A percentile compares a stretch with the other conserved stretches of the same genome.
Conservation (phyloP, 257 asterid genomes). For the Lithospermum erythrorhizon region DNA sequence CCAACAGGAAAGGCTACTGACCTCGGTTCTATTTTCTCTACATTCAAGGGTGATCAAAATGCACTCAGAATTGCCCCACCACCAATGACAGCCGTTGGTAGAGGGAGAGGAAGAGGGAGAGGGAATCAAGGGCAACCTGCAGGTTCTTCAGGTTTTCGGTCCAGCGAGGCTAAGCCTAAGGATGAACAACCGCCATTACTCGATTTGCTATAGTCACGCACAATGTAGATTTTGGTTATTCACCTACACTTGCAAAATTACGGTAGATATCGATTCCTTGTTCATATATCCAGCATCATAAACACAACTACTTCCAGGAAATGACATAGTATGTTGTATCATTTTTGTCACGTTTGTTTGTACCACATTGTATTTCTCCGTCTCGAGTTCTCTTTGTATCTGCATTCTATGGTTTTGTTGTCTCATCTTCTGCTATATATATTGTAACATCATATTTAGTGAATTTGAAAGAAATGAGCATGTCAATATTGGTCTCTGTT, state of each 20-base stretch:
- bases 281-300: conserved; percentile 1
- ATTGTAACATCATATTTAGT: not conserved
- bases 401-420: not conserved
- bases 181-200: conserved; percentile 57
- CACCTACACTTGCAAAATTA: conserved; percentile 5
- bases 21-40: conserved; percentile 67
- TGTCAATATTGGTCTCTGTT: not conserved
- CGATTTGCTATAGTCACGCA: conserved; percentile 52
- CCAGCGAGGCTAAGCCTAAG: conserved; percentile 32
- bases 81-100: conserved; percentile 65
- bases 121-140: conserved; percentile 51
- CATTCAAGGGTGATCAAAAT: conserved; percentile 52
- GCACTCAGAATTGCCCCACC: conserved; percentile 96
- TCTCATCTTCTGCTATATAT: conserved; percentile 3
- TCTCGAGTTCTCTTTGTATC: conserved; percentile 1
- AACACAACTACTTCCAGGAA: not conserved
- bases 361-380: conserved; percentile 9
- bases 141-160: conserved; percentile 21
- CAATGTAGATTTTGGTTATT: not conserved
- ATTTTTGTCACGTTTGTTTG: conserved; percentile 9
- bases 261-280: conserved; percentile 18
- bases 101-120: conserved; percentile 87
- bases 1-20: conserved; percentile 39
- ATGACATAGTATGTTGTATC: conserved; percentile 11
- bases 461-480: not conserved